A percentile compares a stretch with the other conserved stretches of the same genome.
Conservation (phyloP, 441 rosid species). For the Adansonia grandidieri region DNA sequence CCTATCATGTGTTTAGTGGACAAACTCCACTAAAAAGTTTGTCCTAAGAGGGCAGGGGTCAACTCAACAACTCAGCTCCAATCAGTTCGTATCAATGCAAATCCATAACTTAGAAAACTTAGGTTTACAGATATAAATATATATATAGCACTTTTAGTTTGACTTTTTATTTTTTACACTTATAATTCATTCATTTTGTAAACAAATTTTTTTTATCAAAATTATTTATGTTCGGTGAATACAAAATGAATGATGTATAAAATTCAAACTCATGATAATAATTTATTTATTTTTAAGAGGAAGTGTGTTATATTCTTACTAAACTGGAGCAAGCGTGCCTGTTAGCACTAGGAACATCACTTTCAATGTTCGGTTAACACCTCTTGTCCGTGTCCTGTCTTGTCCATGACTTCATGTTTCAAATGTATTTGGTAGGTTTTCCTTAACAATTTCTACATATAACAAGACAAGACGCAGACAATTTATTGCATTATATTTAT, state of each 20-base stretch:
- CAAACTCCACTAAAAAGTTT: neutral
- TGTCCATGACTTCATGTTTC: neutral
- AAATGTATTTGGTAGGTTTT: constrained; percentile 23
- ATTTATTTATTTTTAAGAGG: neutral
- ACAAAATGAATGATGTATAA: neutral
- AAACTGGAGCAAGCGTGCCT: neutral
- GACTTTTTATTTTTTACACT: neutral
- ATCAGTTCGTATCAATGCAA: neutral
- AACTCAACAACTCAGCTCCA: neutral
- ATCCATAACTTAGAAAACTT: neutral
- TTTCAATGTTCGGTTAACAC: constrained; percentile 27
- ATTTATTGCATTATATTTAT: neutral
- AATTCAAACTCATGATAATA: neutral
- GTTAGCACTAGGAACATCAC: neutral
- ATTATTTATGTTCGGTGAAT: no score
- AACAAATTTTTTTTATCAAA: no score
- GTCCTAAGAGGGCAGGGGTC: neutral
- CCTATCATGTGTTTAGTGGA: neutral
- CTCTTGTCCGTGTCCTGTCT: neutral
- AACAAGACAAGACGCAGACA: constrained; percentile 4
- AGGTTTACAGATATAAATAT: no score
- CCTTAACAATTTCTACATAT: neutral
- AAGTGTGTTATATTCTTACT: neutral
- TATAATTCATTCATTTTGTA: neutral
- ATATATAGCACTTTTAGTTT: neutral